These are phyloP conservation scores for Agaricus sinodeliciosus DNA, from an alignment of 768 basidiomycete genomes.

Conservation along the genomic window DNA sequence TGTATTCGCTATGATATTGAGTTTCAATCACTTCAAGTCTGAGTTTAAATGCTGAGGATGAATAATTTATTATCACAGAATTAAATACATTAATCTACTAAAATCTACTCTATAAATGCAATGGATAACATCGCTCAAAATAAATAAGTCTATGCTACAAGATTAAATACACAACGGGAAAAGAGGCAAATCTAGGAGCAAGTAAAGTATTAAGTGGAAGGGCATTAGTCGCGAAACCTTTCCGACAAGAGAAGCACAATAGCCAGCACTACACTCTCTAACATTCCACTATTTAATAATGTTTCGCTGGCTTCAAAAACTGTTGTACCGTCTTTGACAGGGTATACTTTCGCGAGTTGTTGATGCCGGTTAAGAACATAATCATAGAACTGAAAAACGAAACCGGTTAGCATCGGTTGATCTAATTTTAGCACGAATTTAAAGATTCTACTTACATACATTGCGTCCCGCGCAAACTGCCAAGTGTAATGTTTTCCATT, in stretches of 20 bases:
- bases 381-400: slow-evolving; percentile 1
- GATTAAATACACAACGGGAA: not conserved
- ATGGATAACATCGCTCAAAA: too few species aligned
- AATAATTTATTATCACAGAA: too few species aligned
- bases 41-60: too few species aligned
- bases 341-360: slow-evolving; percentile 7
- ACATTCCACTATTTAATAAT: not conserved
- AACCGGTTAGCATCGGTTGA: not conserved
- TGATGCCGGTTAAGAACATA: slow-evolving; percentile 5
- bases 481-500: slow-evolving; percentile 10
- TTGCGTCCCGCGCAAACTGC: slow-evolving; percentile 10
- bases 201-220: too few species aligned
- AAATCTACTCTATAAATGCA: too few species aligned
- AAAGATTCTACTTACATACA: slow-evolving; percentile 6
- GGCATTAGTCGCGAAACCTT: not conserved
- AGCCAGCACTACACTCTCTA: slow-evolving; percentile 5
- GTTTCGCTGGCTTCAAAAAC: slow-evolving; percentile 8
- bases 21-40: too few species aligned
- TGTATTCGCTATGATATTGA: too few species aligned
- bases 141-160: not conserved
- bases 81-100: too few species aligned
- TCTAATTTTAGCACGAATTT: not conserved
- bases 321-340: slow-evolving; percentile 5
- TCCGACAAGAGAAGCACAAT: slow-evolving; percentile 4
- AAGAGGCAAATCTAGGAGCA: not conserved